Percentiles rank a stretch among this genome's conserved stretches.
Evolutionary conservation across 495 filamentous ascomycete genomes (phyloP).

Genomic region (Aspergillus biplanus): DNA sequence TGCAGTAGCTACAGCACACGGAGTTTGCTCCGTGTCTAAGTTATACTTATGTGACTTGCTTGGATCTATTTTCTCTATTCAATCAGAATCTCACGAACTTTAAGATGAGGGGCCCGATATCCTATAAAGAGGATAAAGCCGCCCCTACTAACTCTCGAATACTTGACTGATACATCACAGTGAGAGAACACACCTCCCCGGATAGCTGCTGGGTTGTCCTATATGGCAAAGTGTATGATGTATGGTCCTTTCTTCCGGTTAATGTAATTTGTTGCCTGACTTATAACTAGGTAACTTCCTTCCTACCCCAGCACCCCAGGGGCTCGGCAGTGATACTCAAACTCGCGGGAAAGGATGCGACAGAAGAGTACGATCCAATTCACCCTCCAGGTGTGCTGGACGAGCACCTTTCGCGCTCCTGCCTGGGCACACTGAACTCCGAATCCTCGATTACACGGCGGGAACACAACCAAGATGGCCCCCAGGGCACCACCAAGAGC

Average conservation of each 20-base stretch:
- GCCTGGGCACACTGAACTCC: constrained; percentile 41
- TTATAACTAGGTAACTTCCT: constrained; percentile 58
- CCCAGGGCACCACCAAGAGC: constrained; percentile 75
- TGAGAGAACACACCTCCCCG: neutral
- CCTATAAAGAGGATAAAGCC: neutral
- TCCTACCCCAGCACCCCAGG: constrained; percentile 82
- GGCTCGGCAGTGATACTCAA: constrained; percentile 86
- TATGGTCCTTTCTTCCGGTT: constrained; percentile 30
- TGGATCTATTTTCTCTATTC: too few species aligned
- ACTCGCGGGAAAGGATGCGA: constrained; percentile 84
- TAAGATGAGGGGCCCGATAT: neutral
- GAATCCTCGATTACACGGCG: constrained; percentile 46
- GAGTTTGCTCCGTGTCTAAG: too few species aligned
- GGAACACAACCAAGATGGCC: constrained; percentile 47
- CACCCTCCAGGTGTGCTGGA: constrained; percentile 85
- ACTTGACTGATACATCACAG: neutral
- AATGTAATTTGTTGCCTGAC: constrained; percentile 23
- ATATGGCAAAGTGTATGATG: constrained; percentile 87
- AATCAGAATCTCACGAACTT: neutral
- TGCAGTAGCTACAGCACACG: too few species aligned
- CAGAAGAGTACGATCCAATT: constrained; percentile 88
- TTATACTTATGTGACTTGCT: too few species aligned
- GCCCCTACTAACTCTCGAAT: neutral
- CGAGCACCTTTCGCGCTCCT: constrained; percentile 59
- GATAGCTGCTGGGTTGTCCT: constrained; percentile 80